These are phyloP conservation scores for Immersiella caudata DNA, from an alignment of 495 filamentous ascomycete species.

Conservation along the genomic window DNA sequence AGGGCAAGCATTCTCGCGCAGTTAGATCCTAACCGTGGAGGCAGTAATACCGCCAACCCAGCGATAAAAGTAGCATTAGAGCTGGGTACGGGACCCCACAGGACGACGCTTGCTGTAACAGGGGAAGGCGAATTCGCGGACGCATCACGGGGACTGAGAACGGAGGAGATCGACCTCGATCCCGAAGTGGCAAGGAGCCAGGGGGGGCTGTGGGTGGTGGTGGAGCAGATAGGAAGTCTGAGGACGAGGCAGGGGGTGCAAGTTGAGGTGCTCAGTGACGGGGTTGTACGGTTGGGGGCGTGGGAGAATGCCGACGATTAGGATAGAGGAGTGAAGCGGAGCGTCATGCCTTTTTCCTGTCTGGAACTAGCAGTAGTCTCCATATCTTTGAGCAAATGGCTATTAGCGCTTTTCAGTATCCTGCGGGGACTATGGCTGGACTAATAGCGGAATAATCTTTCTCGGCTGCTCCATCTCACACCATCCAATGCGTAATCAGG, in stretches of 20 bases:
- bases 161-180: slow-evolving; percentile 69
- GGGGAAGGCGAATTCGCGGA: slow-evolving; percentile 67
- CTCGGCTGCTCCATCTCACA: too few species aligned
- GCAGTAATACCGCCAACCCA: slow-evolving; percentile 27
- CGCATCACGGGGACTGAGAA: slow-evolving; percentile 66
- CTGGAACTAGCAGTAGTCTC: too few species aligned
- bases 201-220: slow-evolving; percentile 73
- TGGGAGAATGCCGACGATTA: slow-evolving; percentile 51
- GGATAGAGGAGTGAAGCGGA: not conserved
- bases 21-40: slow-evolving; percentile 2
- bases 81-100: slow-evolving; percentile 64
- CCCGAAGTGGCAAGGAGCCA: slow-evolving; percentile 50
- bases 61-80: slow-evolving; percentile 67
- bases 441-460: too few species aligned
- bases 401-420: too few species aligned
- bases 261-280: slow-evolving; percentile 71
- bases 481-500: not conserved
- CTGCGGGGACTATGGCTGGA: too few species aligned
- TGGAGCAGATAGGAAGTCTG: slow-evolving; percentile 66
- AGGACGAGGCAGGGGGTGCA: slow-evolving; percentile 54
- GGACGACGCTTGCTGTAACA: slow-evolving; percentile 60
- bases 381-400: too few species aligned
- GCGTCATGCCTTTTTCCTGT: too few species aligned
- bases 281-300: slow-evolving; percentile 60
- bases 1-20: slow-evolving; percentile 55